Conservation (phyloP, 2,329 filamentous ascomycete species). For the Colletotrichum magnum region DNA sequence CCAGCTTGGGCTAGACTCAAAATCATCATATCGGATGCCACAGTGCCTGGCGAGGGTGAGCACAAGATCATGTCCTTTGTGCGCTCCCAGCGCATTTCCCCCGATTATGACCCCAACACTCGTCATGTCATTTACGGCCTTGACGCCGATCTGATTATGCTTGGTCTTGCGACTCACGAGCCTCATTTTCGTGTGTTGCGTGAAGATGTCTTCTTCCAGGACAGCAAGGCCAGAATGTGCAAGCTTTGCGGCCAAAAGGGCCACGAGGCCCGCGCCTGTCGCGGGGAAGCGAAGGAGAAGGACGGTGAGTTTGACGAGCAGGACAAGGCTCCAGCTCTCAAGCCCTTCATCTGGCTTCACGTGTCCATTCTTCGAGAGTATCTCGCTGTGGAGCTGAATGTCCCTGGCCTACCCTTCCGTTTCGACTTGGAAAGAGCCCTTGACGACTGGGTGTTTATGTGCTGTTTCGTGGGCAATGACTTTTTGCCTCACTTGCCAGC, state of each 20-base stretch:
- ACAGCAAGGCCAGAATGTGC: slow-evolving; percentile 86
- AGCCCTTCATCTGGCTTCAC: slow-evolving; percentile 99
- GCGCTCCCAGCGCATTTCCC: slow-evolving; percentile 89
- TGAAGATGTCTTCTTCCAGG: slow-evolving; percentile 96
- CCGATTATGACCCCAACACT: slow-evolving; percentile 95
- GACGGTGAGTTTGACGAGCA: slow-evolving; percentile 87
- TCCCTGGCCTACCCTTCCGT: slow-evolving; percentile 85
- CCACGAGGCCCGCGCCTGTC: slow-evolving; percentile 89
- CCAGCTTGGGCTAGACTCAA: slow-evolving; percentile 96
- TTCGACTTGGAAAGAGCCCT: slow-evolving; percentile 95
- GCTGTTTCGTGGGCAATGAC: slow-evolving; percentile 98
- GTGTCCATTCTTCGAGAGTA: slow-evolving; percentile 94
- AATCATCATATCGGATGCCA: slow-evolving; percentile 98
- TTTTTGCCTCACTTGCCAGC: slow-evolving; percentile 98
- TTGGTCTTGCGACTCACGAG: slow-evolving; percentile 96
- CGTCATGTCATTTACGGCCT: slow-evolving; percentile 98
- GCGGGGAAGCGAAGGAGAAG: slow-evolving; percentile 83
- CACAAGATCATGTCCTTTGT: slow-evolving; percentile 99
- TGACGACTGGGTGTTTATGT: slow-evolving; percentile 99
- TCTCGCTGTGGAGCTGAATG: slow-evolving; percentile 87
- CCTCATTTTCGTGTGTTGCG: slow-evolving; percentile 96
- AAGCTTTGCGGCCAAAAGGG: slow-evolving; percentile 92
- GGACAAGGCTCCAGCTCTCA: slow-evolving; percentile 76
- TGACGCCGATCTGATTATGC: slow-evolving; percentile 98
- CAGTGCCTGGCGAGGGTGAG: slow-evolving; percentile 96